Evolutionary conservation across 1,284 basidiomycete genomes (phyloP), one percentile per base, ranked within the genome.

Genomic region (Ganoderma resinaceum): DNA sequence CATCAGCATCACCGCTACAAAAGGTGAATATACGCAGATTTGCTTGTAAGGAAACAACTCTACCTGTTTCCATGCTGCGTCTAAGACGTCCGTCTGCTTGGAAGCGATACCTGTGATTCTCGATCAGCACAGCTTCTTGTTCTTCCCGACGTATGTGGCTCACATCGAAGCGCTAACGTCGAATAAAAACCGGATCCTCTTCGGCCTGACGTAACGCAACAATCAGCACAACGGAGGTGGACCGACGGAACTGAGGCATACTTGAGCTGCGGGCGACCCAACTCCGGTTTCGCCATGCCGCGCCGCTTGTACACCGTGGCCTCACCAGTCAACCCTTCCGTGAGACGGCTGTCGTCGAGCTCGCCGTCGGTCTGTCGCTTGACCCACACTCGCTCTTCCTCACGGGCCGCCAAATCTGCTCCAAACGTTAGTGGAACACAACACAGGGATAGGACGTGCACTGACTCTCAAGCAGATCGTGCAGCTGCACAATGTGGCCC

Each of bases 111-210:
- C 87, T 88, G 65, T 6, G 3, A n/a, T 18, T 2, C 14, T 40
- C 16, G 29, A 23, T 60, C 9, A 66, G 55, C 40, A 58, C 35
- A 31, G 18, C 26, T n/a, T 14, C 42, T 31, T 20, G 26, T 11
- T 23, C 33, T 23, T 2, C 37, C 43, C 14, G 26, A 6, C 5
- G 16, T 9, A n/a, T 20, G n/a, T 26, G 16, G 70, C 80, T 63
- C 72, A 88, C 89, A 91, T 91, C 0, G 89, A 91, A n/a, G 86
- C 89, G 75, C 89, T 90, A 61, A 91, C 80, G 74, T 91, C 89
- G 73, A 91, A 91, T n/a, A 91, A 79, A 74, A 91, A 90, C 43
- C 88, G 82, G 67, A 91, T 88, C 31, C 89, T 82, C 76, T 91
- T 91, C 0, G 89, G 88, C 70, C 89, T 90, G 57, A 64, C 23